Conservation (phyloP, 2,329 filamentous ascomycete species). For the Talaromyces albobiverticillius region DNA sequence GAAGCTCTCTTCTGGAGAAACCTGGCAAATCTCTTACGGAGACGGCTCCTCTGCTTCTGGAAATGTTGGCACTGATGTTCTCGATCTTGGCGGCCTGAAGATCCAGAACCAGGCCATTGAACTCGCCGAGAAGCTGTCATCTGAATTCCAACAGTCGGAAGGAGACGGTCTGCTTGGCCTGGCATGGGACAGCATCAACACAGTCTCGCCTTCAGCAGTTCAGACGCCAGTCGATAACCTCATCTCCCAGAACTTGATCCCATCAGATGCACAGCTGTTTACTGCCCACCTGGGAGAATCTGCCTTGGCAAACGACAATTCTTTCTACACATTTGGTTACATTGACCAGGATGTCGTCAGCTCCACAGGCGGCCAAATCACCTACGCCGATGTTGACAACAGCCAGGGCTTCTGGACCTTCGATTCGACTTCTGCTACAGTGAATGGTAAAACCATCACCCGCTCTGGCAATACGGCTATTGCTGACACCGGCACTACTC, state of each 20-base stretch:
- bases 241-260: constrained; percentile 57
- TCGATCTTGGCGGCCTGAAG: constrained; percentile 60
- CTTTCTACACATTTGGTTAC: constrained; percentile 71
- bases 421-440: constrained; percentile 53
- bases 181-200: constrained; percentile 64
- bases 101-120: constrained; percentile 64
- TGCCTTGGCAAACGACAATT: constrained; percentile 43
- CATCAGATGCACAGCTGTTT: constrained; percentile 56
- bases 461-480: constrained; percentile 63
- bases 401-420: constrained; percentile 68
- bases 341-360: constrained; percentile 63
- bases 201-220: constrained; percentile 54
- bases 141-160: constrained; percentile 54
- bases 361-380: constrained; percentile 52
- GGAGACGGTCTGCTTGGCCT: constrained; percentile 67
- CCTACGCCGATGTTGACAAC: constrained; percentile 62
- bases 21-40: constrained; percentile 67
- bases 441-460: constrained; percentile 55
- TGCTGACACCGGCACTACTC: constrained; percentile 68
- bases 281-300: constrained; percentile 61
- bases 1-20: constrained; percentile 46
- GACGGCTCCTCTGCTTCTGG: constrained; percentile 67
- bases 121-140: constrained; percentile 58
- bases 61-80: constrained; percentile 60
- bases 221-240: constrained; percentile 67